Base-by-base conservation (phyloP, 1,139 yeast genomes). In the Diutina sp. region DNA sequence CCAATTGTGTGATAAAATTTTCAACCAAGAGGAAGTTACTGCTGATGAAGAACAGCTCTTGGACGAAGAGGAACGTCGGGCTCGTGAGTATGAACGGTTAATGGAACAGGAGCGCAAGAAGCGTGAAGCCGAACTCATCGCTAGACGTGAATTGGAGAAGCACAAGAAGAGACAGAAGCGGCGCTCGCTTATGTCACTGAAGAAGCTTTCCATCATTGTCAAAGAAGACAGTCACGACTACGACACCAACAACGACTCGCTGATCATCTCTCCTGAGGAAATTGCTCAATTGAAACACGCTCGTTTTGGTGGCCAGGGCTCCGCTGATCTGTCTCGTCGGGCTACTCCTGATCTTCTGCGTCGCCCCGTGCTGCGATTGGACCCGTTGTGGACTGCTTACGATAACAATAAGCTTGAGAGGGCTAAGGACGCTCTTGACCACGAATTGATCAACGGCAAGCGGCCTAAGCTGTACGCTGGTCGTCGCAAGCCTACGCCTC, bases 341-440 rank as follows among this genome's bases (percentile, higher is more conserved):
- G 74, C 61, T 63, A 80, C 65, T 74, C 70, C 79, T 8, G 62
- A 73, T 16, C 70, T 76, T 57, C 71, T 77, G 2, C 69, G 81
- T 62, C 78, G 90, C 64, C 93, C 93, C 8, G 82, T 83, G 41
- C 85, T 91, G 1, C 78, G 83, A 63, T 72, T 86, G 58, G 93
- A 86, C 70, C 93, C 93, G 48, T 72, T 71, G 63, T 76, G 79
- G 79, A 70, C 70, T 51, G 78, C 77, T 14, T 72, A 72, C 63
- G 79, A 76, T 59, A 78, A 76, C 61, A 76, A 76, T 60, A 82
- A 80, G 62, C 64, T 79, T 56, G 72, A 73, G 53, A 68, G 74
- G 48, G 80, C 80, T 14, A 71, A 76, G 60, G 77, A 71, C 57
- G 77, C 77, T 4, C 68, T 75, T 59, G 76, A 74, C 56, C 72